These are phyloP conservation scores for Pisolithus tinctorius DNA, from an alignment of 768 basidiomycete species.

Conservation along the genomic window DNA sequence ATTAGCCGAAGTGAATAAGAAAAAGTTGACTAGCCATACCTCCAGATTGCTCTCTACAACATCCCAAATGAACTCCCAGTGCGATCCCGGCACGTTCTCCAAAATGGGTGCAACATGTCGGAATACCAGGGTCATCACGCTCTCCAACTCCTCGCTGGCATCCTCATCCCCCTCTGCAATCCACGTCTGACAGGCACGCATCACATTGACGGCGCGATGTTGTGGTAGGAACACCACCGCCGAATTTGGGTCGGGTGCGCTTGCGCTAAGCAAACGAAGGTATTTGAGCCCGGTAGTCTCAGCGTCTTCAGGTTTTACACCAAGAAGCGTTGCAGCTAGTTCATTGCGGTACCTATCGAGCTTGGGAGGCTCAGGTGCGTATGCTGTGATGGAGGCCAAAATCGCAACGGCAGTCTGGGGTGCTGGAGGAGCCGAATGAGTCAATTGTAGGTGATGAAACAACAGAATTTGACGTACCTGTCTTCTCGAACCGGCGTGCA, in stretches of 20 bases:
- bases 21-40: constrained; percentile 34
- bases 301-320: constrained; percentile 55
- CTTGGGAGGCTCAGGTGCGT: constrained; percentile 60
- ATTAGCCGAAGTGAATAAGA: neutral
- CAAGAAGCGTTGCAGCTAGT: constrained; percentile 73
- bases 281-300: constrained; percentile 62
- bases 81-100: constrained; percentile 77
- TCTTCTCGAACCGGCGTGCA: constrained; percentile 57
- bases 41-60: constrained; percentile 84
- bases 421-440: constrained; percentile 35
- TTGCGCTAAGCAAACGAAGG: constrained; percentile 61
- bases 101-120: constrained; percentile 76
- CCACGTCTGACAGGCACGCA: constrained; percentile 86
- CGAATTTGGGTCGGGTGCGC: constrained; percentile 73
- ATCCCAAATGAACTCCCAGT: constrained; percentile 94
- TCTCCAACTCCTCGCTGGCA: constrained; percentile 73
- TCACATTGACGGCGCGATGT: constrained; percentile 76
- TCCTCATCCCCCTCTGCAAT: constrained; percentile 46
- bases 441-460: neutral
- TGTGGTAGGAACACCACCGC: constrained; percentile 81
- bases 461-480: constrained; percentile 37
- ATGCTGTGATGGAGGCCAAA: constrained; percentile 49
- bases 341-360: constrained; percentile 85
- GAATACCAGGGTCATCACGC: constrained; percentile 68
- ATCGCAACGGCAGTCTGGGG: constrained; percentile 66